Base-by-base conservation (phyloP, 331 rosid species). In the Pyrus hybrid region DNA sequence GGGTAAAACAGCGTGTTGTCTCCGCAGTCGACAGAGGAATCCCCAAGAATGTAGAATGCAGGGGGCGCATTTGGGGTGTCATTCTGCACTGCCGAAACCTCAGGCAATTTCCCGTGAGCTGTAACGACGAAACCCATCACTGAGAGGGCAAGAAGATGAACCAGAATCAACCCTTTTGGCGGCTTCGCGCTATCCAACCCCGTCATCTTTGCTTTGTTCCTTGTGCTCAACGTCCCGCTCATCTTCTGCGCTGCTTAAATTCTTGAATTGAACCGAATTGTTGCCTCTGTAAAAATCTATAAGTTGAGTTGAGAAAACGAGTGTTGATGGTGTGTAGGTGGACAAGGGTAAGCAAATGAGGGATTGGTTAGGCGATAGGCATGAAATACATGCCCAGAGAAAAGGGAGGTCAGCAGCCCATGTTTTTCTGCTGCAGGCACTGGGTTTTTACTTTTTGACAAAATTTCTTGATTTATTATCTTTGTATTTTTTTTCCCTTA, bases 11-110 rank as follows among this genome's bases (percentile, higher is more conserved):
- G 78, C 37, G 96, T 88, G 82, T 90, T 87, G 57, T 84, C 86
- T 26, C 98, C 96, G 29, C 97, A 91, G 75, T 91, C 97, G 47
- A 93, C 98, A 0, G 97, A 88, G 64, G 98, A 93, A 85, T 93
- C 97, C 13, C 98, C 97, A 74, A 93, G 63, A 13, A 90, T 68
- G 75, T 51, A 90, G 83, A 93, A 61, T 16, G 96, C 92, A 3
- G 85, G 79, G 20, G 66, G 58, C 9, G 66, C 77, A 63, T 79
- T 74, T 28, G 68, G 84, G 68, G 12, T 8, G 60, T 11, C 14
- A 41, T 28, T 77, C 77, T 64, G 65, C 53, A 32, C 17, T 63
- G 35, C 28, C 5, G 71, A 53, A 56, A 69, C 63, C 20, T 76
- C 66, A 13, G 37, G 62, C 70, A 25, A 25, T 43, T 61, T 82